Percentiles rank a stretch among this genome's conserved stretches.
Evolutionary conservation across 2,329 filamentous ascomycete genomes (phyloP).

Genomic region (Pezicula rhizophila): DNA sequence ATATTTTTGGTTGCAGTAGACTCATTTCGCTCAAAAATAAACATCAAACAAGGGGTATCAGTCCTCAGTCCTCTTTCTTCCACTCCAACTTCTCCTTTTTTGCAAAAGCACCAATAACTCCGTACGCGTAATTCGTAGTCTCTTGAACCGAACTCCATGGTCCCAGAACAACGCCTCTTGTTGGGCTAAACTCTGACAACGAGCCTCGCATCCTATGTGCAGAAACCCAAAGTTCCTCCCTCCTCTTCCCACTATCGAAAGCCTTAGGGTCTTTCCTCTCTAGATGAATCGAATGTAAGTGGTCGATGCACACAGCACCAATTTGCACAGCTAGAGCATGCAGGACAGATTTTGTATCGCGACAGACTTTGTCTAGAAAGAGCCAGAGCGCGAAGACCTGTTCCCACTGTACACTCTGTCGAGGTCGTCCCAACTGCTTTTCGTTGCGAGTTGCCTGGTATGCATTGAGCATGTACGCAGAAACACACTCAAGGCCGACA

Average conservation of each 20-base stretch:
- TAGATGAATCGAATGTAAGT: neutral
- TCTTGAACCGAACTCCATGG: slow-evolving; percentile 36
- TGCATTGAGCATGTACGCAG: slow-evolving; percentile 20
- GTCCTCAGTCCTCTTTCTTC: neutral
- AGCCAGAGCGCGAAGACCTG: slow-evolving; percentile 4
- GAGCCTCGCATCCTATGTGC: slow-evolving; percentile 17
- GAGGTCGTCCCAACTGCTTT: neutral
- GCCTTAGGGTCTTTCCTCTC: slow-evolving; percentile 14
- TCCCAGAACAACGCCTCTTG: slow-evolving; percentile 31
- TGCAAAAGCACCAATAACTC: slow-evolving; percentile 38
- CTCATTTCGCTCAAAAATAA: no score
- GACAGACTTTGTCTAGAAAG: neutral
- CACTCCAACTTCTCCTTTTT: slow-evolving; percentile 33
- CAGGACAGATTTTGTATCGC: neutral
- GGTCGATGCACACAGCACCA: neutral
- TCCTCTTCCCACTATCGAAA: slow-evolving; percentile 29
- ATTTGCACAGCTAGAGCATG: neutral
- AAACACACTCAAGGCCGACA: slow-evolving; percentile 22
- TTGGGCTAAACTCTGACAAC: slow-evolving; percentile 14
- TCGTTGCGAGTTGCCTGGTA: neutral
- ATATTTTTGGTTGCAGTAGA: no score
- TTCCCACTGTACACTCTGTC: slow-evolving; percentile 1
- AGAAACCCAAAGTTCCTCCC: slow-evolving; percentile 16
- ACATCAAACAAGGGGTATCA: no score
- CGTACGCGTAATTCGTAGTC: slow-evolving; percentile 35